Evolutionary conservation across 2,329 filamentous ascomycete genomes (phyloP).

Genomic region (Talaromyces sp.): DNA sequence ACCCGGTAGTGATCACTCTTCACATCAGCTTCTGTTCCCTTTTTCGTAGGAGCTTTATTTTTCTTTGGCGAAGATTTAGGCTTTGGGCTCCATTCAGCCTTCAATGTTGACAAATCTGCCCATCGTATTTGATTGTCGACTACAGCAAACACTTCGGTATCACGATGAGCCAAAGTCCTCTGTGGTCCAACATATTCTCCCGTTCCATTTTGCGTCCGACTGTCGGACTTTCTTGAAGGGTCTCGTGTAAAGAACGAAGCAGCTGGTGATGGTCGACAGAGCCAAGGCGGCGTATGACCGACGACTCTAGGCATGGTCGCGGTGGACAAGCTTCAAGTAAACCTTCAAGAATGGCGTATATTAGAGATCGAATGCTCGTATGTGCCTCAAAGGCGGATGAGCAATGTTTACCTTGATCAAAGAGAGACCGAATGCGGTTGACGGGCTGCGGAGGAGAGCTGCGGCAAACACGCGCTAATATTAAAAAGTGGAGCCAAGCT

Average conservation of each 20-base stretch:
- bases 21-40: constrained; percentile 34
- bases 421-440: neutral
- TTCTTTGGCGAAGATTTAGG: constrained; percentile 32
- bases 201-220: constrained; percentile 27
- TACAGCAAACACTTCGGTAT: constrained; percentile 84
- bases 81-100: constrained; percentile 55
- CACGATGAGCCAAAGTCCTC: constrained; percentile 71
- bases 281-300: constrained; percentile 82
- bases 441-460: constrained; percentile 8
- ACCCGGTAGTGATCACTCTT: constrained; percentile 28
- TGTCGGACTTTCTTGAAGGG: constrained; percentile 40
- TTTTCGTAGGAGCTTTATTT: constrained; percentile 17
- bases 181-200: constrained; percentile 38
- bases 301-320: constrained; percentile 76
- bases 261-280: constrained; percentile 72
- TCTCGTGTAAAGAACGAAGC: constrained; percentile 68
- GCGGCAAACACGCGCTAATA: constrained; percentile 14
- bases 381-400: neutral
- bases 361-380: neutral
- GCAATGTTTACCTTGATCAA: neutral
- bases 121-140: constrained; percentile 88
- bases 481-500: constrained; percentile 13
- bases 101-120: constrained; percentile 78
- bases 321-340: neutral
- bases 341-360: neutral